These are phyloP conservation scores for Fusarium oxysporum DNA, from an alignment of 2,329 filamentous ascomycete species.

Conservation along the genomic window DNA sequence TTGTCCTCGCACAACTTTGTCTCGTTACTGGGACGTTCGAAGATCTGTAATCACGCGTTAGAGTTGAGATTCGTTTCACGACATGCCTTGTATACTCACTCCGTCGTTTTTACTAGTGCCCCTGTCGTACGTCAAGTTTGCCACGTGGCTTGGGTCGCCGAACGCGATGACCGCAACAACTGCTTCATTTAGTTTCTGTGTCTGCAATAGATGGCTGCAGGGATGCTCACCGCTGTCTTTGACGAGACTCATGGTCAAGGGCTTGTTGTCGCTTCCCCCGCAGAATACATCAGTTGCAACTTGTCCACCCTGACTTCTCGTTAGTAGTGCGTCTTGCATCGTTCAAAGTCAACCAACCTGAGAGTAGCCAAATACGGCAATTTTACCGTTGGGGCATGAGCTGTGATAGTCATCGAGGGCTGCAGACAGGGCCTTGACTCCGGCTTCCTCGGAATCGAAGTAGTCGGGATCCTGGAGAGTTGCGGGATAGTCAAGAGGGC, in stretches of 20 bases:
- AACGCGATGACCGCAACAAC: slow-evolving; percentile 56
- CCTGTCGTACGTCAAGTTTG: slow-evolving; percentile 50
- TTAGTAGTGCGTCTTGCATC: not conserved
- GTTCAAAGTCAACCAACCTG: slow-evolving; percentile 45
- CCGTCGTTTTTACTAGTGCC: slow-evolving; percentile 54
- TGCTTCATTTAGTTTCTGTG: slow-evolving; percentile 39
- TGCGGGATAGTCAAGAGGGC: slow-evolving; percentile 55
- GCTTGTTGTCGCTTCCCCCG: slow-evolving; percentile 45
- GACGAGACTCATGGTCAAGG: slow-evolving; percentile 46
- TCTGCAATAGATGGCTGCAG: not conserved
- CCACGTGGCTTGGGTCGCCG: slow-evolving; percentile 56
- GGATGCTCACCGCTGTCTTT: slow-evolving; percentile 49
- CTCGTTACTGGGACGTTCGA: slow-evolving; percentile 48
- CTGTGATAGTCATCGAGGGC: slow-evolving; percentile 49
- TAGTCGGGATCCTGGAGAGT: slow-evolving; percentile 49
- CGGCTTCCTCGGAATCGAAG: slow-evolving; percentile 50
- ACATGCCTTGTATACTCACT: slow-evolving; percentile 45
- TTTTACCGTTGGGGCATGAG: slow-evolving; percentile 54
- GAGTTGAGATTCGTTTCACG: slow-evolving; percentile 5
- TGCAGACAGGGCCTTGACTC: slow-evolving; percentile 47
- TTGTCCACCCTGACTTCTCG: slow-evolving; percentile 51
- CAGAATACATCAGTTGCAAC: slow-evolving; percentile 54
- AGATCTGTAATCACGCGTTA: slow-evolving; percentile 48
- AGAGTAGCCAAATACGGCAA: slow-evolving; percentile 57
- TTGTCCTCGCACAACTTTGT: slow-evolving; percentile 49